Evolutionary conservation across 106 monocot genomes (phyloP), one percentile per base, ranked within the genome.

Genomic region (Acorus gramineus): DNA sequence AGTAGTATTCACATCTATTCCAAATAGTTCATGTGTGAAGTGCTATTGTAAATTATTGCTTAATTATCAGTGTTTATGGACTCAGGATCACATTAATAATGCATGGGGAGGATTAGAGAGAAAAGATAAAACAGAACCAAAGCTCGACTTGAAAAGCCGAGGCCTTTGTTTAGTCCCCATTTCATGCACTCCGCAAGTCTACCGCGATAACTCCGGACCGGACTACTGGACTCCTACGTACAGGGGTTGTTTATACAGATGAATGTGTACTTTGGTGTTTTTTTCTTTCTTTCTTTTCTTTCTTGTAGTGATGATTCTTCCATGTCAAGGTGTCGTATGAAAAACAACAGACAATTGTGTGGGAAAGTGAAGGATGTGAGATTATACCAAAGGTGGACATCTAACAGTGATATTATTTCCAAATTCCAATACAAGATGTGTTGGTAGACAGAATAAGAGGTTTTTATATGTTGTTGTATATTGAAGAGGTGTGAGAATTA

Each of bases 141-240:
- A 77, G 59, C 65, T 67, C 42, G 87, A 87, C 48, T 62, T 95
- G 61, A 87, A 70, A 70, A 90, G 84, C 50, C 75, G 79, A 70
- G 95, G 95, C 5, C 85, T 95, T 49, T 87, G 95, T 58, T 69
- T 95, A 44, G 84, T 87, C 42, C 95, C 95, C 6, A 56, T 95
- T 11, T 84, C 95, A 3, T 84, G 75, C 69, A 87, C 84, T 2
- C 85, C 90, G 44, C 82, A 79, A 65, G 68, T 72, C 46, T 86
- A 80, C 44, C 70, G 82, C 5, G 86, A 94, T 12, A 86, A 77
- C 46, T 78, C 50, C 4, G 77, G 77, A 42, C 86, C 86, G 4
- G 89, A 89, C 57, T 86, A 77, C 66, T 94, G 81, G 94, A 89
- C 76, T 7, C 84, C 86, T 2, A 74, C 89, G 5, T 89, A 86